Conservation (phyloP, 306 rosid species). For the cucumber (Cucumis sativus) region Cucumber_9930_V3 NC_026655.2:3170001-3170500, state of each 20-base stretch:
- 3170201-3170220: conserved; percentile 33
- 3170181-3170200: conserved; percentile 22
- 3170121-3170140: conserved; percentile 7
- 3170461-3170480: conserved; percentile 7
- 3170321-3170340: too few species aligned
- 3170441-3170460: background rate
- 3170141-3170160: conserved; percentile 34
- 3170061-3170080: conserved; percentile 17
- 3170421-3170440: background rate
- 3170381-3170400: background rate
- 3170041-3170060: conserved; percentile 5
- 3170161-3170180: conserved; percentile 51
- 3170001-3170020: too few species aligned
- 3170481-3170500: conserved; percentile 6
- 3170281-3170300: background rate
- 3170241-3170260: background rate
- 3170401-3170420: background rate
- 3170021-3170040: background rate
- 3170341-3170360: background rate
- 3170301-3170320: background rate
- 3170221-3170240: conserved; percentile 53
- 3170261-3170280: background rate
- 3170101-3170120: background rate
- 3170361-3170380: conserved; percentile 3
- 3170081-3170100: background rate